Evolutionary conservation across 257 asterid species (phyloP), one percentile per base, ranked within the genome.

Genomic region (Salvia rosmarinus): DNA sequence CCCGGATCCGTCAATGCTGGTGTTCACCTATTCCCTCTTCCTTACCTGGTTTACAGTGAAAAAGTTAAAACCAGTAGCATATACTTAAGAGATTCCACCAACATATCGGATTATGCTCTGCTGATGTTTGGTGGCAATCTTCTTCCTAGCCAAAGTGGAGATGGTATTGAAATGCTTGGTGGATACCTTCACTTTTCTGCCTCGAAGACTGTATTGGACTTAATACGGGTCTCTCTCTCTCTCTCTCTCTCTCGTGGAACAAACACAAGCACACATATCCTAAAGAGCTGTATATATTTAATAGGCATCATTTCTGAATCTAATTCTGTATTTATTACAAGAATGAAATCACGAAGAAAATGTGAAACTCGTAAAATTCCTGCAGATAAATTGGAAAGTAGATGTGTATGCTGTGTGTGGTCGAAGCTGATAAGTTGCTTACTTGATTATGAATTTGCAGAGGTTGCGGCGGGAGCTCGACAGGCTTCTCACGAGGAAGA

Each of bases 51-150:
- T 25, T 94, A 94, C 80, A 85, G 96, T 55, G 99, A 94, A 71
- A 94, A 86, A 87, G 97, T 94, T 23, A 94, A 91, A 79, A 86
- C 95, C 54, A 80, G 84, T 43, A 78, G 89, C 83, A 88, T 91
- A 58, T 94, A 81, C 75, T 17, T 94, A 63, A 80, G 99, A 77
- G 96, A 88, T 77, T 89, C 97, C 21, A 89, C 99, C 43, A 94
- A 91, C 78, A 89, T 91, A 79, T 91, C 99, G 0, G 97, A 91
- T 80, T 94, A 91, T 77, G 94, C 96, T 65, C 80, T 94, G 63
- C 87, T 94, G 20, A 88, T 94, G 99, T 94, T 94, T 59, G 99
- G 99, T 67, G 97, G 99, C 56, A 89, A 89, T 78, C 97, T 94
- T 76, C 73, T 75, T 80, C 95, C 94, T 19, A 82, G 90, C 85